Conservation (phyloP, 169 alveolate species). For the Amoebophrya sp. region DNA sequence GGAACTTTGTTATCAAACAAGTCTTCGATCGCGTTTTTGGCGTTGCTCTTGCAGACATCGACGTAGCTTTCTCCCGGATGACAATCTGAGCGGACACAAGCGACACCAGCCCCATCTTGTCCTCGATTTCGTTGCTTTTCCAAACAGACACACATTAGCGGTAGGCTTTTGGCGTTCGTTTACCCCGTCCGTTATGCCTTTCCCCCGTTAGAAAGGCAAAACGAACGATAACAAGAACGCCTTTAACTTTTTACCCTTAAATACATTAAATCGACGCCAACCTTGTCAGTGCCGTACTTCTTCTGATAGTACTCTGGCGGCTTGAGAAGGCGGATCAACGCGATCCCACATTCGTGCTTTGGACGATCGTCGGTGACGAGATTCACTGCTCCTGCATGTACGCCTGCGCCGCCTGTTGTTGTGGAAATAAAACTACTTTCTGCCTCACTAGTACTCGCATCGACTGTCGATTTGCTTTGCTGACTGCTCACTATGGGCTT, state of each 20-base stretch:
- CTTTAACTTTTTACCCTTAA: no score
- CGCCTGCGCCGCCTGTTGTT: no score
- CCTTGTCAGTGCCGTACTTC: constrained; percentile 38
- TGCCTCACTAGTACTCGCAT: no score
- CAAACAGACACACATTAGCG: no score
- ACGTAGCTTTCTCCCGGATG: constrained; percentile 35
- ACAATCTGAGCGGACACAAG: constrained; percentile 26
- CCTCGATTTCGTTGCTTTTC: constrained; percentile 48
- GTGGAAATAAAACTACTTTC: no score
- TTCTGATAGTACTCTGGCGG: constrained; percentile 36
- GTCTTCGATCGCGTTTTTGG: constrained; percentile 27
- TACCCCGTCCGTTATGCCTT: no score
- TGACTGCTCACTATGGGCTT: neutral
- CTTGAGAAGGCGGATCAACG: constrained; percentile 40
- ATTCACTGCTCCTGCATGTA: no score
- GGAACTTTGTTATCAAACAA: neutral
- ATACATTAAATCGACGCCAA: constrained; percentile 35
- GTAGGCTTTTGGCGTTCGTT: no score
- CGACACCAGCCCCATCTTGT: constrained; percentile 47
- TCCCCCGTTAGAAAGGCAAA: no score
- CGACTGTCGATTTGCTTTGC: neutral
- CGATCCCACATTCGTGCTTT: constrained; percentile 40
- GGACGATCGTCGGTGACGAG: constrained; percentile 21
- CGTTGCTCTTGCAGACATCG: neutral
- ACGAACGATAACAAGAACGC: no score